A percentile compares a stretch with the other conserved stretches of the same genome.
Evolutionary conservation across 768 basidiomycete genomes (phyloP).

Genomic region (Kwoniella dendrophila): DNA sequence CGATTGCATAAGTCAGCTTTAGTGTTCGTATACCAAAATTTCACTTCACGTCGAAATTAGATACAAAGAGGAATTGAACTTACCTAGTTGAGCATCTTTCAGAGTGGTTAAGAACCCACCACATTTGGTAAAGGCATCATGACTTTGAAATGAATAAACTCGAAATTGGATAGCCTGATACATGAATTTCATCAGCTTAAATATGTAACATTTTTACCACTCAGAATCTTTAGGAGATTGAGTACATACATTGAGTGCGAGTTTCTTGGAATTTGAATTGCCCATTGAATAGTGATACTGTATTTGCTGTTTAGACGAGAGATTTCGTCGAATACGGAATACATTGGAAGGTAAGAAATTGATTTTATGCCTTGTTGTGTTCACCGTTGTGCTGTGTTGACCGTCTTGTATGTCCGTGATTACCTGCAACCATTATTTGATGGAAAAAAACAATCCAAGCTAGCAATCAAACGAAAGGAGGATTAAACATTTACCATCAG

Average conservation of each 20-base stretch:
- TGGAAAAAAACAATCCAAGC: too few relatives aligned
- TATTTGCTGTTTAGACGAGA: too few relatives aligned
- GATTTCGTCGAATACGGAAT: too few relatives aligned
- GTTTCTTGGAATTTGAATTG: background rate
- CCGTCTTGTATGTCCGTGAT: too few relatives aligned
- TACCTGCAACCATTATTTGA: too few relatives aligned
- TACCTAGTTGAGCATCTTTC: background rate
- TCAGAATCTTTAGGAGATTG: background rate
- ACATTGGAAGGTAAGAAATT: too few relatives aligned
- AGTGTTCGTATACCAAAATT: too few relatives aligned
- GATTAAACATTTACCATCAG: too few relatives aligned
- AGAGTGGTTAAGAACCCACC: background rate
- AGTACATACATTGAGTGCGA: slow-evolving; percentile 3
- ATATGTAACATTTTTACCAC: background rate
- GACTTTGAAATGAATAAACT: slow-evolving; percentile 12
- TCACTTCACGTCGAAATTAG: background rate
- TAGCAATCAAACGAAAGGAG: too few relatives aligned
- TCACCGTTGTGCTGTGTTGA: too few relatives aligned
- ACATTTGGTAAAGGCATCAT: background rate
- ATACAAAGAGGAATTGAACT: background rate
- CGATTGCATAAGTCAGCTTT: background rate
- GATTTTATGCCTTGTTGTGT: too few relatives aligned
- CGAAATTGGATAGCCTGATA: slow-evolving; percentile 12
- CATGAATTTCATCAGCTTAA: background rate
- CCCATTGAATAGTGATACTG: slow-evolving; percentile 11